Evolutionary conservation across 208 protist genomes (phyloP).

Genomic region (Wallacemonas collosoma): DNA sequence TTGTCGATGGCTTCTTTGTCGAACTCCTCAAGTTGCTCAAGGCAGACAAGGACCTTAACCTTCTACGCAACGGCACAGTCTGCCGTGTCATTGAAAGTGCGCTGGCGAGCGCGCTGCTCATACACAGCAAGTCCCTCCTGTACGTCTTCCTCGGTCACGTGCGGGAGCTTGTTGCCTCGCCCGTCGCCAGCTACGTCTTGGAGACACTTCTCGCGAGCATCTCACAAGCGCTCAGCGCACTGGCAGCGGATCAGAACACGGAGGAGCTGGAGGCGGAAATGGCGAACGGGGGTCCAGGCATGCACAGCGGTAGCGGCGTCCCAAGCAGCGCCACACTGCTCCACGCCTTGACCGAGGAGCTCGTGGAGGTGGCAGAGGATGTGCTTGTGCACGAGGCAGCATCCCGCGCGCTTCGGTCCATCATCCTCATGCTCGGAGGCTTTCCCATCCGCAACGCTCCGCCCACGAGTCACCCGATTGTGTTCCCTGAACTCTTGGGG

Average conservation of each 20-base stretch:
- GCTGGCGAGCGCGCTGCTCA: slow-evolving; percentile 64
- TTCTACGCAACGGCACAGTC: slow-evolving; percentile 78
- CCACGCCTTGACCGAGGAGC: slow-evolving; percentile 59
- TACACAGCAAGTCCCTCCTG: slow-evolving; percentile 86
- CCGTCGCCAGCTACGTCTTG: slow-evolving; percentile 84
- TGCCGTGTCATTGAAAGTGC: slow-evolving; percentile 88
- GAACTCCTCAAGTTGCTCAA: slow-evolving; percentile 85
- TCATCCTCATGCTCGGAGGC: slow-evolving; percentile 82
- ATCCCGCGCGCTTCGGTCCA: slow-evolving; percentile 72
- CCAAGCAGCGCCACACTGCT: slow-evolving; percentile 81
- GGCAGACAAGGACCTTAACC: slow-evolving; percentile 66
- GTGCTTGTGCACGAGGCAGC: slow-evolving; percentile 76
- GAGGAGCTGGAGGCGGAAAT: slow-evolving; percentile 61
- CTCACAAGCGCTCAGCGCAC: slow-evolving; percentile 59
- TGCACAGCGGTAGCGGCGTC: slow-evolving; percentile 74
- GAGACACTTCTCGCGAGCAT: slow-evolving; percentile 78
- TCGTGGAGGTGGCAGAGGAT: slow-evolving; percentile 65
- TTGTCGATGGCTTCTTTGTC: slow-evolving; percentile 90
- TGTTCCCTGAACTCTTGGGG: slow-evolving; percentile 46
- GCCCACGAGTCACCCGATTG: slow-evolving; percentile 36
- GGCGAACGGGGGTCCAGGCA: slow-evolving; percentile 55
- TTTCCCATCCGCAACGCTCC: slow-evolving; percentile 69
- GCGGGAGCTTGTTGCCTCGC: slow-evolving; percentile 62
- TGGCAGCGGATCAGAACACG: slow-evolving; percentile 36
- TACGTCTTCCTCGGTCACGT: slow-evolving; percentile 85